Base-by-base conservation (phyloP, 2,329 filamentous ascomycete genomes). In the Penicillium aurantiogriseum region DNA sequence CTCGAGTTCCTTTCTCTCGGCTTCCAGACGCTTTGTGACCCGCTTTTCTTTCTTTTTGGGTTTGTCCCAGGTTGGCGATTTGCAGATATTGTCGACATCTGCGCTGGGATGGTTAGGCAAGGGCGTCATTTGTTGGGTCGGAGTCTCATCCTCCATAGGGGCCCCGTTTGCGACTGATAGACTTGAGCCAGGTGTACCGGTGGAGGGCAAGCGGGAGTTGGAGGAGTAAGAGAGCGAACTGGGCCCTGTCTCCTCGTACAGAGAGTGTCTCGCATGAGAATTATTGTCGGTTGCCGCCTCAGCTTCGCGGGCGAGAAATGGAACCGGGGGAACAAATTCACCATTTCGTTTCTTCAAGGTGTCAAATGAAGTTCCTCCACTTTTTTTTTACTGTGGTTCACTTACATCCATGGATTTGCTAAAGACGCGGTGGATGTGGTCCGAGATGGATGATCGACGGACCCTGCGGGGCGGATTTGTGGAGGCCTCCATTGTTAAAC, bases 1-100 rank as follows among this genome's bases (percentile, higher is more conserved):
- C 58, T 72, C 71, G 7, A 72, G 59, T 33, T 72, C 69, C 21
- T 66, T 60, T 51, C 71, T 67, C 48, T 74, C 70, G n/a, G 66
- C 67, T 52, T 74, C 71, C 39, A 74, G 51, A 9, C 69, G 65
- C 38, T 61, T 69, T 15, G 69, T 71, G 11, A 67, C 71, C 1
- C 70, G 69, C 46, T 67, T 66, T 36, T 73, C 67, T 53, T 71
- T 69, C 29, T 70, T 69, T 21, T 58, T 58, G 9, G 58, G 57
- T 29, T 63, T 67, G 8, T 60, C 61, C 66, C 58, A 63, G 10
- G 63, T 67, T 5, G 66, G 61, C 1, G 65, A 62, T 7, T 56
- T 46, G 33, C 50, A 59, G 19, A 65, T 64, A 2, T 62, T 60
- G 27, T 58, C 55, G 40, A 39, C 55, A 23, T 61, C 21, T 27